Evolutionary conservation across 2,329 filamentous ascomycete genomes (phyloP).

Genomic region (Xylariaceae sp.): DNA sequence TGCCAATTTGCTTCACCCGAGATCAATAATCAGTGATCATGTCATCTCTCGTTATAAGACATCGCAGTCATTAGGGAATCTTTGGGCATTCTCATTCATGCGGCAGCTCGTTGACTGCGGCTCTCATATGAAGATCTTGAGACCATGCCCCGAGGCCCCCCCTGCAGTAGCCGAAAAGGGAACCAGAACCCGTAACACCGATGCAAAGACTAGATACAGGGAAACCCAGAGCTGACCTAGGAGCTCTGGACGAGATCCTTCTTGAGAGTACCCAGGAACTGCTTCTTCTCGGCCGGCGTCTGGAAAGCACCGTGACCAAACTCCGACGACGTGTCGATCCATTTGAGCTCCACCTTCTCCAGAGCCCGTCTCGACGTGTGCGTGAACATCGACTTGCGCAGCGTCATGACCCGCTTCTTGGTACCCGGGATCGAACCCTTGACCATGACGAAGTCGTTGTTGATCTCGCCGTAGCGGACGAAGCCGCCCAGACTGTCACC

Average conservation of each 20-base stretch:
- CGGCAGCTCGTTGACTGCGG: conserved; percentile 28
- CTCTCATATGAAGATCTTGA: conserved; percentile 26
- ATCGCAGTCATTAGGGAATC: conserved; percentile 8
- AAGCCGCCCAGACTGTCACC: conserved; percentile 83
- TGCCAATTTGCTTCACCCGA: no score
- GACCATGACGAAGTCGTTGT: conserved; percentile 97
- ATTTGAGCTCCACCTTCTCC: conserved; percentile 99
- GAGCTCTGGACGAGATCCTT: conserved; percentile 66
- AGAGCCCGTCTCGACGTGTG: conserved; percentile 93
- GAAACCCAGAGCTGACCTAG: conserved; percentile 31
- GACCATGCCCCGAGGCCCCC: conserved; percentile 25
- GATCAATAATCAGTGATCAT: no score
- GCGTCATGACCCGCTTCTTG: conserved; percentile 99
- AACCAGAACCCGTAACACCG: conserved; percentile 48
- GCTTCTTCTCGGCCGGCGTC: conserved; percentile 95
- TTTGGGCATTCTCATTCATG: conserved; percentile 22
- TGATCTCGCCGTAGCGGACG: conserved; percentile 98
- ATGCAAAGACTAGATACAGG: conserved; percentile 43
- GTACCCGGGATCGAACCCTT: conserved; percentile 97
- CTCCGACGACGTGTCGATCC: conserved; percentile 99
- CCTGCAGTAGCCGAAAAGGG: conserved; percentile 29
- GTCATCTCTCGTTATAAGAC: no score
- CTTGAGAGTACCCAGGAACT: conserved; percentile 98
- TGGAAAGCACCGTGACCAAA: conserved; percentile 99
- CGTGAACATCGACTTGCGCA: conserved; percentile 96